Conservation (phyloP, 306 rosid species). For the Abrus precatorius region DNA sequence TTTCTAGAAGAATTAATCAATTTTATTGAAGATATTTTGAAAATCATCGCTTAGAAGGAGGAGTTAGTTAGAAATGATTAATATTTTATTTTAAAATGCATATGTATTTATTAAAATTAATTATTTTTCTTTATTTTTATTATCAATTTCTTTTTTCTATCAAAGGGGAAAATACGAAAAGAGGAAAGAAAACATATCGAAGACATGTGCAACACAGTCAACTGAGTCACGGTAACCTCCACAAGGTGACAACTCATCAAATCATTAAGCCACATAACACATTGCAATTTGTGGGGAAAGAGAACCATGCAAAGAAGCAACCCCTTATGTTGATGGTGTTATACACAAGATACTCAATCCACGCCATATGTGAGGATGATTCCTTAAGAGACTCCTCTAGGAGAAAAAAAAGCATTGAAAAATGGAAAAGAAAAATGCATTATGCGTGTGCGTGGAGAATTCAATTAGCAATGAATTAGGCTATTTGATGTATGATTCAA, state of each 20-base stretch:
- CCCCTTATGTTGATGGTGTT: background rate
- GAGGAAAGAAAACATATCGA: no score
- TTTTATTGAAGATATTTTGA: no score
- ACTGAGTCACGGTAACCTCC: background rate
- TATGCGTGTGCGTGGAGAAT: conserved; percentile 30
- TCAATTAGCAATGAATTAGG: conserved; percentile 34
- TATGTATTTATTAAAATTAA: no score
- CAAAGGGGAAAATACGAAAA: no score
- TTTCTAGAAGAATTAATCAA: no score
- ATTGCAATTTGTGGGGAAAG: no score
- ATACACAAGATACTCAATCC: background rate
- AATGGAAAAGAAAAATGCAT: background rate
- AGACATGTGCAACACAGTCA: no score
- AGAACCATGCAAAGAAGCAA: background rate
- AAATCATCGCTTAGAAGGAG: no score
- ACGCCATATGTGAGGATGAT: background rate
- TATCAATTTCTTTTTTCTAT: no score
- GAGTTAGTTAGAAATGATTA: no score
- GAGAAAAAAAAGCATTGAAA: background rate
- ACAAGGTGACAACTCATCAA: background rate
- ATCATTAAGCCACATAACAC: background rate
- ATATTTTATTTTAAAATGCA: no score
- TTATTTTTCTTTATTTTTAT: no score
- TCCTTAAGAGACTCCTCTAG: background rate
- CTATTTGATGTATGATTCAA: background rate